Conservation (phyloP, 2,329 filamentous ascomycete genomes). For the Hypomyces rosellus region DNA sequence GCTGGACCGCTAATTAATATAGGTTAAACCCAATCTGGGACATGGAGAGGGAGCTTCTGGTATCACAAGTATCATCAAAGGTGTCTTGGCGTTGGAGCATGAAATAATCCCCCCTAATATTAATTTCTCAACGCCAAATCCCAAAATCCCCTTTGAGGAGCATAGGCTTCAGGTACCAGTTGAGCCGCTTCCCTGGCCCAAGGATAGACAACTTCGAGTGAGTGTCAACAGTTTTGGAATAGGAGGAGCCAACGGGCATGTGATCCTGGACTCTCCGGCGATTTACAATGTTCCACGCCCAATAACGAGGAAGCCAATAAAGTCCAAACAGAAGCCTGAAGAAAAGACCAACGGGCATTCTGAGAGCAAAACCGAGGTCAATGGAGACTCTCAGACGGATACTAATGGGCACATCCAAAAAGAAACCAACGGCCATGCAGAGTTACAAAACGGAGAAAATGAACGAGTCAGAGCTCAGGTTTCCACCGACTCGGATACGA, state of each 20-base stretch:
- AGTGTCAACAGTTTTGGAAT: constrained; percentile 31
- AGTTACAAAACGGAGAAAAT: too few relatives aligned
- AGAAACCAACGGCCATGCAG: too few relatives aligned
- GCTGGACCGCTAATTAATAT: constrained; percentile 14
- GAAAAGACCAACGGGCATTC: too few relatives aligned
- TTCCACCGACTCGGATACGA: too few relatives aligned
- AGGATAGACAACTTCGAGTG: constrained; percentile 21
- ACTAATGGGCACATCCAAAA: too few relatives aligned
- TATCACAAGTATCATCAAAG: constrained; percentile 37
- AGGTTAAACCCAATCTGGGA: constrained; percentile 35
- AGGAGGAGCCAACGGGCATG: constrained; percentile 31
- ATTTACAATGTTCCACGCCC: too few relatives aligned
- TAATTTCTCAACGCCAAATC: constrained; percentile 28
- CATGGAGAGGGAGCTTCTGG: constrained; percentile 41
- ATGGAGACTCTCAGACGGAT: too few relatives aligned
- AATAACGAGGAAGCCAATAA: too few relatives aligned
- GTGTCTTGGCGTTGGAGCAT: constrained; percentile 33
- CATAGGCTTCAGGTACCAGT: constrained; percentile 24
- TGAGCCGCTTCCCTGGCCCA: constrained; percentile 27
- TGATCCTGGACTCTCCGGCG: neutral
- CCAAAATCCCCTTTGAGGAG: constrained; percentile 25
- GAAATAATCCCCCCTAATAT: constrained; percentile 33
- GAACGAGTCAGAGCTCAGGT: too few relatives aligned
- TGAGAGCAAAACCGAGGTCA: too few relatives aligned
- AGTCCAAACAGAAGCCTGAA: too few relatives aligned